These are phyloP conservation scores for Nakazawaea molendinolei DNA, from an alignment of 805 yeast genomes.

Conservation along the genomic window DNA sequence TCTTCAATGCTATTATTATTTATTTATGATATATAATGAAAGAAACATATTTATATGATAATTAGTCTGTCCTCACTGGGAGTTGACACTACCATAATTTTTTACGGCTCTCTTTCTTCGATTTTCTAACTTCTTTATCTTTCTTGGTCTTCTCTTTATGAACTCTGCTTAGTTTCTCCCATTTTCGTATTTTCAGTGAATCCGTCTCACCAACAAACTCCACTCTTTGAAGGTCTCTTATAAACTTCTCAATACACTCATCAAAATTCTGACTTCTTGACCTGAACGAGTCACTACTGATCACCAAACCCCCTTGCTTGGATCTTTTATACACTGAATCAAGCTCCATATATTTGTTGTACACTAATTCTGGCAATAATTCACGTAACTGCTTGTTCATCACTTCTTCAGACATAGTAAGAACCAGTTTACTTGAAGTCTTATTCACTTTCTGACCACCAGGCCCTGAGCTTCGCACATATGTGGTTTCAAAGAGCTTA, in stretches of 20 bases:
- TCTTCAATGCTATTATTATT: no score
- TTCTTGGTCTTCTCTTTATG: no score
- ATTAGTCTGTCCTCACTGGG: background rate
- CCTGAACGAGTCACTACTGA: constrained; percentile 35
- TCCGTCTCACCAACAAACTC: no score
- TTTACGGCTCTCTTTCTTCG: no score
- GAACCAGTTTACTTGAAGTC: constrained; percentile 41
- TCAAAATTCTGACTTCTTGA: constrained; percentile 36
- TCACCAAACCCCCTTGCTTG: constrained; percentile 32
- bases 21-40: no score
- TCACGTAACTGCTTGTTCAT: constrained; percentile 30
- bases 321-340: constrained; percentile 29
- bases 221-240: constrained; percentile 31
- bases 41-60: background rate
- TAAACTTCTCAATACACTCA: constrained; percentile 40
- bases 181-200: no score
- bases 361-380: constrained; percentile 35
- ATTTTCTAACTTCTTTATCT: no score
- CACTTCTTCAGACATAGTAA: constrained; percentile 27
- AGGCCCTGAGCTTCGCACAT: constrained; percentile 47
- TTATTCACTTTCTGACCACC: constrained; percentile 62
- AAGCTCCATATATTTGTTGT: constrained; percentile 25
- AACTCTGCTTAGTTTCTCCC: no score
- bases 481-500: constrained; percentile 23
- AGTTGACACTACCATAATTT: no score